These are phyloP conservation scores for Larix kaempferi DNA, from an alignment of 75 land plant species.

Conservation along the genomic window DNA sequence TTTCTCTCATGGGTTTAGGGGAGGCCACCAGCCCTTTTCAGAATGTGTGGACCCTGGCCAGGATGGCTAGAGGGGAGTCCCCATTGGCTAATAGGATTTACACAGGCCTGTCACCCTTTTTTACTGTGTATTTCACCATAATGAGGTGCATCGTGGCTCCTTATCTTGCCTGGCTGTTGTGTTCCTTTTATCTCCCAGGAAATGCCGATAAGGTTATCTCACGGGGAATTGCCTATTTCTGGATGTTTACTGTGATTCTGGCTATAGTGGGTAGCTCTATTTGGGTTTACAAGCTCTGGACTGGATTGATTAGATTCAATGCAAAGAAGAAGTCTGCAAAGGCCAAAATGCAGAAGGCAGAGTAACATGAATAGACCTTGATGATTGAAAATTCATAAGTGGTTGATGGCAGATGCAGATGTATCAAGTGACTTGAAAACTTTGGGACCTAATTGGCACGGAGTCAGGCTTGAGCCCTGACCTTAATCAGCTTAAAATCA, in stretches of 20 bases:
- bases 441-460: too few species aligned
- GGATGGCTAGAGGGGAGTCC: slow-evolving; percentile 32
- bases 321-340: slow-evolving; percentile 8
- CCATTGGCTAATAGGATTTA: slow-evolving; percentile 28
- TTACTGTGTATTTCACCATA: slow-evolving; percentile 30
- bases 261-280: slow-evolving; percentile 33
- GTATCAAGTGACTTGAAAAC: too few species aligned
- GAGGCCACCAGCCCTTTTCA: slow-evolving; percentile 32
- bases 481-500: too few species aligned
- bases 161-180: slow-evolving; percentile 17
- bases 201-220: slow-evolving; percentile 31
- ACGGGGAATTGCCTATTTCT: slow-evolving; percentile 22
- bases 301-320: slow-evolving; percentile 35
- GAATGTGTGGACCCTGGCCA: slow-evolving; percentile 29
- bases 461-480: too few species aligned
- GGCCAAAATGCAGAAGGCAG: too few species aligned
- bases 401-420: too few species aligned
- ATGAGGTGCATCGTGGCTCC: slow-evolving; percentile 33
- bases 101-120: slow-evolving; percentile 22
- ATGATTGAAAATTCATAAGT: too few species aligned
- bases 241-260: slow-evolving; percentile 30
- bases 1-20: slow-evolving; percentile 29
- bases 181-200: slow-evolving; percentile 33
- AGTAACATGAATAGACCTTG: too few species aligned
- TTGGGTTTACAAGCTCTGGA: slow-evolving; percentile 48